A percentile compares a stretch with the other conserved stretches of the same genome.
These are phyloP conservation scores for Chrysanthemum lavandulifolium DNA, from an alignment of 129 eudicot species.

Conservation along the genomic window DNA sequence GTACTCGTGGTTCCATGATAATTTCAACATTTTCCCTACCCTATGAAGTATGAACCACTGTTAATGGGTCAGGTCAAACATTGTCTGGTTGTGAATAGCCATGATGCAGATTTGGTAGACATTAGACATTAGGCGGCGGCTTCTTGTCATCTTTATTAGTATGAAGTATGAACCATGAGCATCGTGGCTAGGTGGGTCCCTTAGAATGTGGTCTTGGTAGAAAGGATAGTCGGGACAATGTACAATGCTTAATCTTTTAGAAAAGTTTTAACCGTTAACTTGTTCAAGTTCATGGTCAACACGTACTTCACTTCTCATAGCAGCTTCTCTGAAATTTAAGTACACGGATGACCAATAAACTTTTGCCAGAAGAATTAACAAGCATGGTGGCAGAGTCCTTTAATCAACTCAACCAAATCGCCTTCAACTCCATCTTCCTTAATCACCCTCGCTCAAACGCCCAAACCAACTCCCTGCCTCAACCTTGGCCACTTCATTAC, in stretches of 20 bases:
- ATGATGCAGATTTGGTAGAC: neutral
- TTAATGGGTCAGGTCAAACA: neutral
- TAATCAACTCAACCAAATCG: conserved; percentile 66
- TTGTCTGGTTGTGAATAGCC: conserved; percentile 2
- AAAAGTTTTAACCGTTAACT: conserved; percentile 48
- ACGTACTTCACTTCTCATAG: conserved; percentile 33
- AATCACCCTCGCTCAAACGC: conserved; percentile 77
- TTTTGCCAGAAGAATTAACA: conserved; percentile 38
- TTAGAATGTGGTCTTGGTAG: conserved; percentile 57
- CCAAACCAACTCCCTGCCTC: conserved; percentile 93
- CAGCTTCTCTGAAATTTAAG: conserved; percentile 49
- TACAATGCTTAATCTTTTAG: conserved; percentile 73
- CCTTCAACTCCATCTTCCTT: conserved; percentile 55
- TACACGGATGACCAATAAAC: conserved; percentile 81
- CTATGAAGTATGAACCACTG: neutral
- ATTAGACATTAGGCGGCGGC: too few relatives aligned
- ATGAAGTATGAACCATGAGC: conserved; percentile 12
- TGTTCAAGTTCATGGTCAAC: conserved; percentile 54
- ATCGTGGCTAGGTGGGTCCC: conserved; percentile 25
- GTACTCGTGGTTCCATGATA: conserved; percentile 5
- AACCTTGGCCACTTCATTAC: conserved; percentile 62
- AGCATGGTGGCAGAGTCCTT: conserved; percentile 15
- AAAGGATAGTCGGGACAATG: conserved; percentile 80
- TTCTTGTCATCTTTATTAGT: too few relatives aligned
- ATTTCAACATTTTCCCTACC: neutral